Conservation (phyloP, 1,284 basidiomycete species). For the Meira miltonrushii region DNA sequence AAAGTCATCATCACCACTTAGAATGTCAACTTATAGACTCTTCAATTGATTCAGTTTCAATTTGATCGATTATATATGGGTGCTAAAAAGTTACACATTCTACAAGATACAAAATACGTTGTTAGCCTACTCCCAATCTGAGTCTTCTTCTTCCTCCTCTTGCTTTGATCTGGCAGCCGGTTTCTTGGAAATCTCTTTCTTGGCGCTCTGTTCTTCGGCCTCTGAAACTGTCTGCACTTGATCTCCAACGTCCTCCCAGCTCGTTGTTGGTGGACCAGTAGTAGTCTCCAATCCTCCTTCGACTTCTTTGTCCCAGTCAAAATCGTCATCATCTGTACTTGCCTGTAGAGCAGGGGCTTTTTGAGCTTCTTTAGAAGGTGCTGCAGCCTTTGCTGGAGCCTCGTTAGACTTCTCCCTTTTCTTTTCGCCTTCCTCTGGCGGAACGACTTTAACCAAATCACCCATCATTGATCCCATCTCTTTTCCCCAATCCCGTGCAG, state of each 20-base stretch:
- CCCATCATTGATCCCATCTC: conserved; percentile 37
- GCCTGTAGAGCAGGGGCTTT: neutral
- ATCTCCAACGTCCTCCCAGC: conserved; percentile 15
- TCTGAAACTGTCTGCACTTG: conserved; percentile 8
- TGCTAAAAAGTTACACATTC: too few species aligned
- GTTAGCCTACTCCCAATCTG: conserved; percentile 34
- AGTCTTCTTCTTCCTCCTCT: conserved; percentile 31
- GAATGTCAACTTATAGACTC: neutral
- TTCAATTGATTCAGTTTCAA: neutral
- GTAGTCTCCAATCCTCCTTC: conserved; percentile 17
- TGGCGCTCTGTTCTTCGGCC: neutral
- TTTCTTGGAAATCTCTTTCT: neutral
- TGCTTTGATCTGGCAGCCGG: conserved; percentile 9
- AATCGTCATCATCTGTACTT: conserved; percentile 25
- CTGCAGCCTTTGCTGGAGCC: neutral
- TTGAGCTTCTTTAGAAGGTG: neutral
- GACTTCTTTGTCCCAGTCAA: conserved; percentile 39
- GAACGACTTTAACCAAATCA: conserved; percentile 38
- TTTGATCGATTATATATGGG: too few species aligned
- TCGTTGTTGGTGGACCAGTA: conserved; percentile 13
- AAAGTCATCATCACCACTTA: neutral
- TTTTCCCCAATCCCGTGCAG: conserved; percentile 33
- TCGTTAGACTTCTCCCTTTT: neutral
- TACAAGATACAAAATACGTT: neutral
- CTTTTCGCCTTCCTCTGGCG: conserved; percentile 23